Evolutionary conservation across 1,139 yeast genomes (phyloP), one percentile per base, ranked within the genome.

Genomic region (Pneumocystis carinii): DNA sequence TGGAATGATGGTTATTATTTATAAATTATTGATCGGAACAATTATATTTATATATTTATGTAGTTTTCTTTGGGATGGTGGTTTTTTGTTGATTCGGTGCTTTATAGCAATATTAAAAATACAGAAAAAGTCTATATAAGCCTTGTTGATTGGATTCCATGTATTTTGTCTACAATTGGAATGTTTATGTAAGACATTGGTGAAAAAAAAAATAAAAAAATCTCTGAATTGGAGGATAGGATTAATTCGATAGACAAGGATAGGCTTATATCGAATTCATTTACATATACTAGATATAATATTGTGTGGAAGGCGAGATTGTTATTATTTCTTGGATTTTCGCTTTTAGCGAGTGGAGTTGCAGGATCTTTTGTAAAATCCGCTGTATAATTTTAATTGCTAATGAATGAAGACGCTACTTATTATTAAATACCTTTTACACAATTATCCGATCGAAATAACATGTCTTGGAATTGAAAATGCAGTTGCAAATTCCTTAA

Each of bases 251-350:
- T 92, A 62, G 98, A 92, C 71, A 92, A 92, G 75, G 80, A 85
- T 62, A 83, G 90, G 68, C 87, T 66, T 79, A 84, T 68, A 64
- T 81, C 79, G 64, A 77, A 79, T 66, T 79, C 73, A 59, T 71
- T 71, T 39, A 74, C 74, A 38, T 74, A 85, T 65, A 81, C 83
- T 57, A 79, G 81, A 15, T 68, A 70, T 24, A 70, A 73, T 59
- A 83, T 89, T 64, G 90, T 92, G 48, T 90, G 97, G 96, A 95
- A 92, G 66, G 97, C 97, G 19, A 81, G 96, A 70, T 85, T 90
- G 42, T 84, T 94, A 17, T 78, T 92, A 66, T 92, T 94, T 72
- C 78, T 88, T 70, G 99, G 99, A 10, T 92, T 92, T 73, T 87
- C 96, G 1, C 78, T 90, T 62, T 79, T 92, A 66, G 97, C 97